Base-by-base conservation (phyloP, 1,284 basidiomycete species). In the Ustilago esculenta region DNA sequence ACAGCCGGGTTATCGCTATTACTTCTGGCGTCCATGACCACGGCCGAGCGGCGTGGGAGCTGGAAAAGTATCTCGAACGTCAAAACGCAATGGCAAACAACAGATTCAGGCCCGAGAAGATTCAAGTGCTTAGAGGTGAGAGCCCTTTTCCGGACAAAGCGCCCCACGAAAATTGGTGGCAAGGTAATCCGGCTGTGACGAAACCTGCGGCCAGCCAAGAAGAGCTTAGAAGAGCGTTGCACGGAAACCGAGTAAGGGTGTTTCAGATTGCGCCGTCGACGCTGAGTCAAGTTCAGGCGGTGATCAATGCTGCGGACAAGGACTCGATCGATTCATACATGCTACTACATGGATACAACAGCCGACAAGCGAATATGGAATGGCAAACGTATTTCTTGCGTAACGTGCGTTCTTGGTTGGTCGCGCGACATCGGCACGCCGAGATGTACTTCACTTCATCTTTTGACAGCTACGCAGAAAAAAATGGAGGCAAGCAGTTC, bases 281-380 rank as follows among this genome's bases (percentile, higher is more conserved):
- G 3, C 23, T 15, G 2, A 29, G 21, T 4, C 37, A 46, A 14
- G 42, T 68, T 4, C 7, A 47, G 3, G 20, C 24, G 2, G 54
- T 68, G 7, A 37, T 68, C 23, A 12, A 47, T 0, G 43, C 48
- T 21, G 54, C 58, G 15, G 58, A 68, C 12, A 18, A 4, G 6
- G 47, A 42, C 11, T 42, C 45, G 2, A 47, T 68, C 24, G 37
- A 55, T 3, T 33, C 15, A 9, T 53, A 46, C 39, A 63, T 68
- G 58, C 42, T 68, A 21, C 39, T 68, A n/a, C 65, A 63, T 24
- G 65, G 65, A 2, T 68, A 68, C 50, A 68, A 68, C 50, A 58
- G 54, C 32, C 25, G 42, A 17, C 65, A 68, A 18, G 21, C 5
- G 4, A 29, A 18, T 8, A 50, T 39, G 49, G 33, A 6, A 8